These are phyloP conservation scores for Pezicula carpinea DNA, from an alignment of 2,329 filamentous ascomycete species.

Conservation along the genomic window DNA sequence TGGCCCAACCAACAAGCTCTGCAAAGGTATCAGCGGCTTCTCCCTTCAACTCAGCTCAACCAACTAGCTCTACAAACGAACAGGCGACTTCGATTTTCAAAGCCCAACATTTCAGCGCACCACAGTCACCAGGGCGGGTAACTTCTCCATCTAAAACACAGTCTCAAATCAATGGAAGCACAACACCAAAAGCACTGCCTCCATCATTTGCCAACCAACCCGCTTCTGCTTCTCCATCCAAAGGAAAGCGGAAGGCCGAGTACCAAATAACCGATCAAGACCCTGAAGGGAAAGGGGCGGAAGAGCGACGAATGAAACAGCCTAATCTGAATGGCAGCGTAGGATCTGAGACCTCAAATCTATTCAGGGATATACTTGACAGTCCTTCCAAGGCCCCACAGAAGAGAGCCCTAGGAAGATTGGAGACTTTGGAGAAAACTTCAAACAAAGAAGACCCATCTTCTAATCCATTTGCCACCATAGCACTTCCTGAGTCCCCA, in stretches of 20 bases:
- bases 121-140: not conserved
- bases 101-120: not conserved
- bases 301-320: constrained; percentile 10
- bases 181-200: constrained; percentile 4
- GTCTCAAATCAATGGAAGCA: constrained; percentile 1
- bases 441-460: constrained; percentile 15
- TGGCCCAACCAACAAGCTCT: no score
- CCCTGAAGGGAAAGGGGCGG: constrained; percentile 13
- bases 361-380: constrained; percentile 27
- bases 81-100: no score
- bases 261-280: constrained; percentile 23
- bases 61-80: no score
- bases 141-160: constrained; percentile 5
- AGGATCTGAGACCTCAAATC: constrained; percentile 27
- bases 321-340: constrained; percentile 1
- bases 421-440: constrained; percentile 6
- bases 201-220: constrained; percentile 3
- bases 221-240: not conserved
- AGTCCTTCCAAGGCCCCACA: constrained; percentile 18
- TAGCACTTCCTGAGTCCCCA: constrained; percentile 16
- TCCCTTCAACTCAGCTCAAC: no score
- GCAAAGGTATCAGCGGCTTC: no score
- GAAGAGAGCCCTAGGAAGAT: constrained; percentile 13
- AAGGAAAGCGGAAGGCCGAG: constrained; percentile 27
- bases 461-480: constrained; percentile 23